Conservation (phyloP, 345 rosid genomes). For the sweet orange (Citrus sinensis) region DNA sequence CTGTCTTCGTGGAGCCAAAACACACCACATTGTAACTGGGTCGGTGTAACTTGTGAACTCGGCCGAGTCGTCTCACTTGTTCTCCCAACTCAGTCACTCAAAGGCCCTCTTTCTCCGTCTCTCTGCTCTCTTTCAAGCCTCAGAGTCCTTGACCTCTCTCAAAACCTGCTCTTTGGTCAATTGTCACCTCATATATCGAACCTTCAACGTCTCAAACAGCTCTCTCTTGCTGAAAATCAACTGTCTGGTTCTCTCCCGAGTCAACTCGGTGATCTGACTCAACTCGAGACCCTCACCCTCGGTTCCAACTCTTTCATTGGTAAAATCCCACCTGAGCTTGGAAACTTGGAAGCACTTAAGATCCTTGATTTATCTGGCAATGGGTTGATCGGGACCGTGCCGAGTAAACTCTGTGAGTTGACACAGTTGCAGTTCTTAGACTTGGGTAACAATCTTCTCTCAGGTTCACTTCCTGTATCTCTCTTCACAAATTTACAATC, state of each 20-base stretch:
- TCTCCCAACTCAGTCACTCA: constrained; percentile 38
- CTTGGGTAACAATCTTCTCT: constrained; percentile 20
- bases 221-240: constrained; percentile 13
- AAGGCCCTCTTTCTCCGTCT: constrained; percentile 41
- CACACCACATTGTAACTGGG: not conserved
- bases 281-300: constrained; percentile 43
- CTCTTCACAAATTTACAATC: constrained; percentile 43
- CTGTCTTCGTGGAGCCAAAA: not conserved
- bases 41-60: not conserved
- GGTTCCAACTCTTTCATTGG: constrained; percentile 49
- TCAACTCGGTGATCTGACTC: constrained; percentile 36
- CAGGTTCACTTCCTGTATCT: constrained; percentile 52
- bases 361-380: constrained; percentile 67
- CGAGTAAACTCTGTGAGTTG: constrained; percentile 44
- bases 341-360: constrained; percentile 38
- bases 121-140: constrained; percentile 55
- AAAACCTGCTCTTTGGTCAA: not conserved
- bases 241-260: constrained; percentile 45
- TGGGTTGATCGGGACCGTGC: constrained; percentile 47
- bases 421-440: not conserved
- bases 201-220: not conserved
- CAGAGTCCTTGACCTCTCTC: constrained; percentile 55
- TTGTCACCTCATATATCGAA: not conserved
- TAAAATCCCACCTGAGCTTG: constrained; percentile 51
- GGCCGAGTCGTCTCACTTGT: constrained; percentile 48